These are phyloP conservation scores for Zygoascus biomembranicola DNA, from an alignment of 805 yeast genomes.

Conservation along the genomic window DNA sequence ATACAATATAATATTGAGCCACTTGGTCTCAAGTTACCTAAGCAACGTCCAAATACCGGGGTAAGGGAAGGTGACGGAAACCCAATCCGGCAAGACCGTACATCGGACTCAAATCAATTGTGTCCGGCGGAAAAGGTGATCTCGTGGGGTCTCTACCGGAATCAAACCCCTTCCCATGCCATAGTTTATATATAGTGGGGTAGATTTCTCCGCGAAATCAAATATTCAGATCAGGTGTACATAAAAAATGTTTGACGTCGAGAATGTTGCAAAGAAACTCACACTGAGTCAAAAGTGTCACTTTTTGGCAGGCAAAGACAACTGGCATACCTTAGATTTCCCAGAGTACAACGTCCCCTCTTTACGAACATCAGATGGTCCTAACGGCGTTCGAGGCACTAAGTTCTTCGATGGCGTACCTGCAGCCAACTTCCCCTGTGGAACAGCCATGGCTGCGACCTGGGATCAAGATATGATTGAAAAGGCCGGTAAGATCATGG, in stretches of 20 bases:
- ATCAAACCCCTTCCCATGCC: too few species aligned
- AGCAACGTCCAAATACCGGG: too few species aligned
- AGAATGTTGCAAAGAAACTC: neutral
- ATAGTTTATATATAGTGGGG: too few species aligned
- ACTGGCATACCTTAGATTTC: conserved; percentile 42
- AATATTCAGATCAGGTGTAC: neutral
- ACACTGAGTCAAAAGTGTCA: neutral
- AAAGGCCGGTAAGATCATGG: conserved; percentile 47
- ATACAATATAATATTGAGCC: too few species aligned
- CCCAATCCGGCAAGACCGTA: too few species aligned
- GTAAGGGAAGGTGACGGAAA: too few species aligned
- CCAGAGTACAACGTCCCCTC: conserved; percentile 37
- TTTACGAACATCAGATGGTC: conserved; percentile 48
- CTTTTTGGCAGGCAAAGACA: neutral
- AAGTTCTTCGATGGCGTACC: conserved; percentile 44
- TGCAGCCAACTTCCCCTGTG: conserved; percentile 52
- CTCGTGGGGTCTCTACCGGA: too few species aligned
- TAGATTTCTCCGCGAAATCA: too few species aligned
- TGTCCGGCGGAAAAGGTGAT: too few species aligned
- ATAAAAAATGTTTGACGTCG: neutral
- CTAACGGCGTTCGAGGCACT: conserved; percentile 57
- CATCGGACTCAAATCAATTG: too few species aligned
- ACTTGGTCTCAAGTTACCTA: too few species aligned
- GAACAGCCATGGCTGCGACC: conserved; percentile 51
- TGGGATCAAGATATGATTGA: conserved; percentile 42